Evolutionary conservation across 331 rosid genomes (phyloP), one percentile per base, ranked within the genome.

Genomic region (Acacia concinna): DNA sequence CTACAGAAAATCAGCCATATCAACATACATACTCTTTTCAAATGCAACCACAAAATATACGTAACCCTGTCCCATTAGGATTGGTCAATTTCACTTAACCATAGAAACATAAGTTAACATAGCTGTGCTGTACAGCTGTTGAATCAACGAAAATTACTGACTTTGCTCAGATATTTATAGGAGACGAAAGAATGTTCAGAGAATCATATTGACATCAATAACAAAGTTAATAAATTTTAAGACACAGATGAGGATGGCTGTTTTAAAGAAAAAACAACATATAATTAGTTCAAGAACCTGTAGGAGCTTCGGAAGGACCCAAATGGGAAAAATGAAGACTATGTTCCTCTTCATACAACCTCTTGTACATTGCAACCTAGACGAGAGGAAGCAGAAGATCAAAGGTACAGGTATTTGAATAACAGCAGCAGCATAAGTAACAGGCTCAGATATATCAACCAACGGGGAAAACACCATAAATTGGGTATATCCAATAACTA

Each of bases 311-410:
- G 40, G 87, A 78, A 71, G 92, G 81, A 64, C 62, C 79, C 11
- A 90, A 44, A 52, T 68, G 85, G 57, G 90, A 77, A 51, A 81
- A 80, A 73, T 88, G 89, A 84, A 77, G 94, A 67, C 67, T 96
- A 69, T 93, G 98, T 81, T 91, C 98, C 91, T 91, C 97, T 88
- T 96, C 98, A 78, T 96, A 96, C 79, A 96, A 84, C 81, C 92
- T 96, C 83, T 93, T 93, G 86, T 93, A 96, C 99, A 96, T 91
- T 0, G 96, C 87, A 63, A 95, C 97, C 99, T 95, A 77, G 71
- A 85, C 54, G 73, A 44, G 44, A 73, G 37, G 70, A 71, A 71
- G 8, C 51, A 46, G 43, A 71, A 56, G 72, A 12, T 66, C 56
- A 70, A 73, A 38, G 30, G 3, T 21, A 31, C 46, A 17, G 8